phyloP scores from a whole-genome alignment of 441 rosid species.

The Croton setiger region DNA sequence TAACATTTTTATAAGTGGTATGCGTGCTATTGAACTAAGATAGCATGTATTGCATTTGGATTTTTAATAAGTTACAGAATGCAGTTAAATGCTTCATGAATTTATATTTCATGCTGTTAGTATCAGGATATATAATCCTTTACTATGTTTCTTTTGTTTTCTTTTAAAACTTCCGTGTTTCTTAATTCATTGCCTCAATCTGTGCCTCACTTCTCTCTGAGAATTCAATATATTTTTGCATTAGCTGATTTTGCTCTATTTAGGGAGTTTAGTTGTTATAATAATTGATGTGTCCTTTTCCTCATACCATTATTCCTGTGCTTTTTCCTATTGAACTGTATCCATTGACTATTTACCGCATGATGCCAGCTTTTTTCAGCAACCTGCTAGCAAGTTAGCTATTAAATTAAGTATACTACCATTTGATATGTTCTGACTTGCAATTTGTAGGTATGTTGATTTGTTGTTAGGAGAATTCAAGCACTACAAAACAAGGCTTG shows the following conservation, averaged over 20 bases:
- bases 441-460: slow-evolving; percentile 80
- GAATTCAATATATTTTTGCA: not conserved
- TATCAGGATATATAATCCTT: not conserved
- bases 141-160: not conserved
- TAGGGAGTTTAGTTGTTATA: not conserved
- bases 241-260: not conserved
- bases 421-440: slow-evolving; percentile 1
- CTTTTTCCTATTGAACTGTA: not conserved
- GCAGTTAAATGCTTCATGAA: not conserved
- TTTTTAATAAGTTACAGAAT: not conserved
- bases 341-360: not conserved
- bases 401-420: not conserved
- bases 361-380: not conserved
- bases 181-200: not conserved
- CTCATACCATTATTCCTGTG: not conserved
- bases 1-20: not conserved
- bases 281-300: slow-evolving; percentile 1
- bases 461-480: slow-evolving; percentile 91
- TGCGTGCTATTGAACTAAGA: not conserved
- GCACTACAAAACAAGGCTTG: slow-evolving; percentile 92
- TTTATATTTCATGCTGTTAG: not conserved
- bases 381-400: slow-evolving; percentile 7
- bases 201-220: not conserved
- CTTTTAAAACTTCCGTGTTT: not conserved
- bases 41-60: not conserved